Evolutionary conservation across 2,329 filamentous ascomycete species (phyloP), one percentile per base, ranked within the genome.

Genomic region (Pseudogymnoascus sp.): DNA sequence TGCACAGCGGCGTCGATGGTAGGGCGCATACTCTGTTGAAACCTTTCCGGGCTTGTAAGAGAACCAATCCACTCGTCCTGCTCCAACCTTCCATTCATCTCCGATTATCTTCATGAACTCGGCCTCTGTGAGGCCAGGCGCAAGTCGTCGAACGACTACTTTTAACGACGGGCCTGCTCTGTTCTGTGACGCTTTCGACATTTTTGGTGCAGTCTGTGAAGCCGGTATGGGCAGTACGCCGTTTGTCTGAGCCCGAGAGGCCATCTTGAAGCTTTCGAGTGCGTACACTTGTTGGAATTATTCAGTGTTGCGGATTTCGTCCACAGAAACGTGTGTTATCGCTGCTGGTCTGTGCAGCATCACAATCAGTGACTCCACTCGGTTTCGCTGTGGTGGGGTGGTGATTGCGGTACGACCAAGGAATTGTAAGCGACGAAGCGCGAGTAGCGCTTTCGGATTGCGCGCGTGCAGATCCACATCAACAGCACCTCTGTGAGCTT

Each of bases 41-140:
- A 93, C 80, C 73, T 96, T 96, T 68, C 88, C 88, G 63, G 81
- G 77, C 64, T 83, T 83, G 73, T 85, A 99, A 60, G 83, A 83
- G 68, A 89, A 80, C 90, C 91, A 97, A 74, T 96, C 93, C 11
- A 96, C 85, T 73, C 87, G 95, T 34, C 91, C 91, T 59, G 83
- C 84, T n/a, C 89, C 90, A 3, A 83, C 71, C 71, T 86, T 89
- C 93, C 93, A 97, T 60, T 92, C 88, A 1, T 87, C 82, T 3
- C 92, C 93, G 11, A 97, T 74, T 7, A 86, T 81, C 12, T 78
- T 75, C 70, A 86, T 80, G 67, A 96, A 93, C 71, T 99, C 95
- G 0, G 81, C 76, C 71, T 90, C 84, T 0, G 90, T 96, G 74
- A 99, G 81, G 7, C 89, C 91, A 1, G 95, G 93, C 8, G 95